phyloP scores from a whole-genome alignment of 352 stramenopile genomes.

The Poterioochromonas sp. region DNA sequence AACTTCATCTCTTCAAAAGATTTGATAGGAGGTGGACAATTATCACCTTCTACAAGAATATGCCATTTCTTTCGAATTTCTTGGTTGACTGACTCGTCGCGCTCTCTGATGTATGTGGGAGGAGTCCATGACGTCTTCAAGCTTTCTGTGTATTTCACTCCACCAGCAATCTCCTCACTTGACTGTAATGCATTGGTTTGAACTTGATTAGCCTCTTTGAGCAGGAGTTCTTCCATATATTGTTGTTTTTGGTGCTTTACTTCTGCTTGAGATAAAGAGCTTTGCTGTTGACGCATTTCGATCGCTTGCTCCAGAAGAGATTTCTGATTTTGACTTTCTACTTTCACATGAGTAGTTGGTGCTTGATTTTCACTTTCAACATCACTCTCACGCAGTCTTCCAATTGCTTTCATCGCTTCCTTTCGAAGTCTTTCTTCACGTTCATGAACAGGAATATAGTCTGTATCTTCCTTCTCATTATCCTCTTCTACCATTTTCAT shows the following conservation, averaged over 20 bases:
- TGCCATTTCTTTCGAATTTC: slow-evolving; percentile 92
- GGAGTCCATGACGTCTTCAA: slow-evolving; percentile 81
- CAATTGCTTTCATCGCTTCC: neutral
- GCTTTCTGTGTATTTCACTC: slow-evolving; percentile 74
- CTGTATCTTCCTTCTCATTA: neutral
- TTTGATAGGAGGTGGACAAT: slow-evolving; percentile 88
- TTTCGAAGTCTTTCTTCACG: neutral
- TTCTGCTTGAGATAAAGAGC: neutral
- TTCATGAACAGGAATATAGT: neutral
- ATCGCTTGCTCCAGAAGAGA: neutral
- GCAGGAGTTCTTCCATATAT: slow-evolving; percentile 68
- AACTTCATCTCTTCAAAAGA: slow-evolving; percentile 96
- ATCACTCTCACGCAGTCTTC: neutral
- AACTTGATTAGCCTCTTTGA: slow-evolving; percentile 86
- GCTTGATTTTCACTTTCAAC: neutral
- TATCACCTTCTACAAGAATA: slow-evolving; percentile 89
- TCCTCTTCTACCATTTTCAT: slow-evolving; percentile 18
- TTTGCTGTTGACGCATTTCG: neutral
- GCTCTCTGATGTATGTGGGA: slow-evolving; percentile 65
- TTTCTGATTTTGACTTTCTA: neutral
- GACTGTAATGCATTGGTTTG: slow-evolving; percentile 89
- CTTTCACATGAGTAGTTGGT: neutral
- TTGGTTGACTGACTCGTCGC: slow-evolving; percentile 73
- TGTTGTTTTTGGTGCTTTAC: slow-evolving; percentile 13
- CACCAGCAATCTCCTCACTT: slow-evolving; percentile 75